These are phyloP conservation scores for Colletotrichum orchidophilum DNA, from an alignment of 2,329 filamentous ascomycete species.

Conservation along the genomic window DNA sequence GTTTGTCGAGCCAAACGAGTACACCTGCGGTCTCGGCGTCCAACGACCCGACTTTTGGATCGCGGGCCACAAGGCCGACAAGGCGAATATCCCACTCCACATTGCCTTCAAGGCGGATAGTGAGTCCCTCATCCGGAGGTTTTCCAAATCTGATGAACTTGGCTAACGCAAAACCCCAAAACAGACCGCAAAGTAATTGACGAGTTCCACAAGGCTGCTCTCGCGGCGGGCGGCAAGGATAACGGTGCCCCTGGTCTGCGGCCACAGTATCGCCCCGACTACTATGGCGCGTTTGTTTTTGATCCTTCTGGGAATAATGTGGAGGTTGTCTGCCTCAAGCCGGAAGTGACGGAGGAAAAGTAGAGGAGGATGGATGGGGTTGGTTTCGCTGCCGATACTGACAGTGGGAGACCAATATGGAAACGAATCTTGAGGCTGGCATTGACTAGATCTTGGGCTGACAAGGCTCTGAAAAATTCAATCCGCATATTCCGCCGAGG, in stretches of 20 bases:
- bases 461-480: too few relatives aligned
- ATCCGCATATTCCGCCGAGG: too few relatives aligned
- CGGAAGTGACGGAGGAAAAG: conserved; percentile 12
- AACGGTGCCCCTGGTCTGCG: conserved; percentile 59
- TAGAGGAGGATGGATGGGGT: background rate
- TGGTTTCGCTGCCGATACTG: too few relatives aligned
- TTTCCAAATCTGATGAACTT: background rate
- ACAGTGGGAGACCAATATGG: too few relatives aligned
- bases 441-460: too few relatives aligned
- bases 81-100: conserved; percentile 38
- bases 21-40: conserved; percentile 44
- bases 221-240: conserved; percentile 54
- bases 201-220: conserved; percentile 52
- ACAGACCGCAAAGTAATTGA: conserved; percentile 53
- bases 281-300: conserved; percentile 61
- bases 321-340: conserved; percentile 50
- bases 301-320: conserved; percentile 64
- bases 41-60: conserved; percentile 45
- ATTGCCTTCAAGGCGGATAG: conserved; percentile 45
- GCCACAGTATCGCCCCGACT: conserved; percentile 53
- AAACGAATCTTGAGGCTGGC: too few relatives aligned
- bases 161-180: background rate
- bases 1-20: conserved; percentile 39
- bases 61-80: conserved; percentile 24
- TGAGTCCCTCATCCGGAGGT: conserved; percentile 31